Evolutionary conservation across 2,329 filamentous ascomycete genomes (phyloP), one percentile per base, ranked within the genome.

Genomic region (Penicillium sp.): DNA sequence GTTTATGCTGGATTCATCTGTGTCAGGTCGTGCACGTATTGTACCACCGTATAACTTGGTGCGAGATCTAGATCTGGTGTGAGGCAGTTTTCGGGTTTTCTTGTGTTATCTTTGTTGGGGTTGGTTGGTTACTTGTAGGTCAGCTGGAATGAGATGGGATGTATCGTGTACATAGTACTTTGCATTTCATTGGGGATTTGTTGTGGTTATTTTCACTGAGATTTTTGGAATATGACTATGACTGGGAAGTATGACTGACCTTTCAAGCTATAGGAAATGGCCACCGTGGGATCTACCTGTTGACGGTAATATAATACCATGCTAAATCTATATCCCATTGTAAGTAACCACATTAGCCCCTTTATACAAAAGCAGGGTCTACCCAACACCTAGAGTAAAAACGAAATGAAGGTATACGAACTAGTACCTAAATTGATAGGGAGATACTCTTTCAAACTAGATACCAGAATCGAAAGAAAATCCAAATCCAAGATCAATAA

Each of bases 361-460:
- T 23, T 23, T 23, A n/a, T 48, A 23, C 19, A 23, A 21, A 35
- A 31, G 2, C 12, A 31, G n/a, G n/a, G 27, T 21, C 21, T 37
- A 37, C 31, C 31, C 12, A 23, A 25, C n/a, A n/a, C 3, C 29
- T 48, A 31, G 7, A 27, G 29, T 7, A 6, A 17, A 23, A 19
- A 9, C 1, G n/a, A 15, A n/a, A 23, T 9, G 3, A 19, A 37
- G 31, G 31, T 9, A 37, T 48, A 25, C 33, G 35, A 49, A 49
- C 19, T 35, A 54, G 51, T 38, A 47, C 45, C 58, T 62, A 37
- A 50, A 58, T 60, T 60, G 35, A 60, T 54, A 41, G 54, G 19
- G 23, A 12, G 49, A 50, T 47, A 29, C n/a, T 56, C 45, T 56
- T 43, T 47, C 53, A 50, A 55, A 49, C 57, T 63, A 63, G 57